These are phyloP conservation scores for Artemisia princeps DNA, from an alignment of 140 eudicot species.

Conservation along the genomic window DNA sequence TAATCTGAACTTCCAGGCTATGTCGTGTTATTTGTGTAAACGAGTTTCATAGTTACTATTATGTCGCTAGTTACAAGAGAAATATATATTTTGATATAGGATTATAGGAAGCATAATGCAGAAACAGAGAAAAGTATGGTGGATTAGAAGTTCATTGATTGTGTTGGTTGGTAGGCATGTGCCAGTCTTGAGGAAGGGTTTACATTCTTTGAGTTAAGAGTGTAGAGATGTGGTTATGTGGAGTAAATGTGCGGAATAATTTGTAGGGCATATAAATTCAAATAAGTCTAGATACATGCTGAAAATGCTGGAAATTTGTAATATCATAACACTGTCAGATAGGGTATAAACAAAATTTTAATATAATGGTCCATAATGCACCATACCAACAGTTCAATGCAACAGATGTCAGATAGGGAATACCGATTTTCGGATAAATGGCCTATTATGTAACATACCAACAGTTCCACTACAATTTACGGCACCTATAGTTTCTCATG, in stretches of 20 bases:
- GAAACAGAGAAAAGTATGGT: too few relatives aligned
- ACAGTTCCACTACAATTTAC: too few relatives aligned
- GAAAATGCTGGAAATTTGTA: not conserved
- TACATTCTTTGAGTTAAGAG: not conserved
- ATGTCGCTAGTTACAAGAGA: too few relatives aligned
- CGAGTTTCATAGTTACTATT: not conserved
- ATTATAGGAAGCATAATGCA: too few relatives aligned
- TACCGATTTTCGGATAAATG: not conserved
- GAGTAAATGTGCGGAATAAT: not conserved
- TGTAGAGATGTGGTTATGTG: not conserved
- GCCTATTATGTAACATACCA: too few relatives aligned
- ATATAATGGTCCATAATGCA: too few relatives aligned
- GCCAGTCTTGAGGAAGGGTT: conserved; percentile 2
- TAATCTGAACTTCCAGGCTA: not conserved
- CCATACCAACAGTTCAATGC: not conserved
- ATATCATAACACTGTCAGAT: too few relatives aligned
- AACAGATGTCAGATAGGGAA: conserved; percentile 2
- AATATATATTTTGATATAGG: too few relatives aligned
- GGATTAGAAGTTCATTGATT: not conserved
- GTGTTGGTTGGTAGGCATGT: conserved; percentile 5
- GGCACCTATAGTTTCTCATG: not conserved
- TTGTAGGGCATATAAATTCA: too few relatives aligned
- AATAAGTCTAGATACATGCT: not conserved
- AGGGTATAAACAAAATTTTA: too few relatives aligned
- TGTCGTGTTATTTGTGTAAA: not conserved